Base-by-base conservation (phyloP, 345 rosid genomes). In the Melastoma malabathricum region DNA sequence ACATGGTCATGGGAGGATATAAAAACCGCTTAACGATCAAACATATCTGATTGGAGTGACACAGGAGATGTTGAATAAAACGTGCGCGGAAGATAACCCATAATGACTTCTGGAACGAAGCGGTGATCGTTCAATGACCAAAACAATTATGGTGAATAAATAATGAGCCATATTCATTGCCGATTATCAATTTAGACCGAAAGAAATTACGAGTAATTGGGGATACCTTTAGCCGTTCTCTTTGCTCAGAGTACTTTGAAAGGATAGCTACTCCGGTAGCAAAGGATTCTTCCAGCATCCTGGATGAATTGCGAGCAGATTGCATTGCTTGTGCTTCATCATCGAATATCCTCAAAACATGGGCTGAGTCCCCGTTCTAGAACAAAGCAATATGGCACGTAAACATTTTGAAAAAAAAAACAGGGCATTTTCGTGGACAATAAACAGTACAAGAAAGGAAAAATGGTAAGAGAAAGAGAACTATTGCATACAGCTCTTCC, bases 311-410 rank as follows among this genome's bases (percentile, higher is more conserved):
- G 51, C 69, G 76, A 4, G 89, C 95, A 31, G 95, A 84, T 52
- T 66, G 79, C 93, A 79, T 84, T 10, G 94, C 93, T 70, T 86
- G 96, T 18, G 93, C 82, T 68, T 92, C 95, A 4, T 87, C 98
- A 5, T 92, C 98, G 25, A 74, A 84, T 50, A 87, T 82, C 57
- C 86, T 82, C 81, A 92, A 63, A 39, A 84, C 75, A 59, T 87
- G 95, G 54, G 90, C 71, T 10, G 86, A 80, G 1, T 83, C 97
- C 16, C 89, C 86, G 52, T 78, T 82, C 93, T 84, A 64, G 7
- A 67, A 64, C n/a, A 59, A 2, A 47, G 55, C 66, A 29, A 14
- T 34, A 34, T 9, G 12, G 41, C 41, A 34, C 12, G 9, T 34
- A 34, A 34, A 34, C 41, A 34, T 34, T 34, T 34, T 6, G 12